phyloP scores from a whole-genome alignment of 805 yeast genomes.

The Sugiyamaella smithiae region DNA sequence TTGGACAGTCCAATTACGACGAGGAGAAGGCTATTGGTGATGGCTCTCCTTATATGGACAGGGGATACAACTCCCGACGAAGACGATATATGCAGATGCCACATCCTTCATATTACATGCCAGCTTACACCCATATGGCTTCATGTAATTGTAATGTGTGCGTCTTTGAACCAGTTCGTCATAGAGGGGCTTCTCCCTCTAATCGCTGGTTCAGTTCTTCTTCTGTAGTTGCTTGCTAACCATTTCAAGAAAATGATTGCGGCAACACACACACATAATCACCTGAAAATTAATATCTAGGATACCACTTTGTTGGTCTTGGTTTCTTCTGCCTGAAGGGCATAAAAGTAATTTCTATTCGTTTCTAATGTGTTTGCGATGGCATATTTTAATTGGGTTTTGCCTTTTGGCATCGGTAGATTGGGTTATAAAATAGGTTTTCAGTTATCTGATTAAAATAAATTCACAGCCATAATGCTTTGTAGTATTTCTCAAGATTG shows the following conservation, averaged over 20 bases:
- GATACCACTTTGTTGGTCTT: too few relatives aligned
- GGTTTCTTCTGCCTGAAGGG: background rate
- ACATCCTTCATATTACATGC: conserved; percentile 19
- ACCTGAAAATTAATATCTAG: too few relatives aligned
- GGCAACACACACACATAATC: too few relatives aligned
- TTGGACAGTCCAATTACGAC: conserved; percentile 6
- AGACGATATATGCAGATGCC: background rate
- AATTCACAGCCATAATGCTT: background rate
- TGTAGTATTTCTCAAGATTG: background rate
- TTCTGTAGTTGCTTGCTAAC: conserved; percentile 13
- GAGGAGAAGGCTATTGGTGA: conserved; percentile 14
- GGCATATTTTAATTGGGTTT: background rate
- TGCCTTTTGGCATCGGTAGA: conserved; percentile 1
- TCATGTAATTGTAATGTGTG: conserved; percentile 23
- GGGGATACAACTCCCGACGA: background rate
- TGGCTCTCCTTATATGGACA: background rate
- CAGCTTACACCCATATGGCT: conserved; percentile 20
- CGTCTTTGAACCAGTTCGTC: conserved; percentile 18
- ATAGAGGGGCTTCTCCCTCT: background rate
- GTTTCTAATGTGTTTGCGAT: background rate
- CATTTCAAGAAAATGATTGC: too few relatives aligned
- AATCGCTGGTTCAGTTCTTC: conserved; percentile 10
- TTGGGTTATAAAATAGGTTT: background rate
- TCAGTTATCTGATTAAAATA: background rate
- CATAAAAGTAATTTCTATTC: background rate